These are phyloP conservation scores for Sapria himalayana DNA, from an alignment of 345 rosid species.

Conservation along the genomic window DNA sequence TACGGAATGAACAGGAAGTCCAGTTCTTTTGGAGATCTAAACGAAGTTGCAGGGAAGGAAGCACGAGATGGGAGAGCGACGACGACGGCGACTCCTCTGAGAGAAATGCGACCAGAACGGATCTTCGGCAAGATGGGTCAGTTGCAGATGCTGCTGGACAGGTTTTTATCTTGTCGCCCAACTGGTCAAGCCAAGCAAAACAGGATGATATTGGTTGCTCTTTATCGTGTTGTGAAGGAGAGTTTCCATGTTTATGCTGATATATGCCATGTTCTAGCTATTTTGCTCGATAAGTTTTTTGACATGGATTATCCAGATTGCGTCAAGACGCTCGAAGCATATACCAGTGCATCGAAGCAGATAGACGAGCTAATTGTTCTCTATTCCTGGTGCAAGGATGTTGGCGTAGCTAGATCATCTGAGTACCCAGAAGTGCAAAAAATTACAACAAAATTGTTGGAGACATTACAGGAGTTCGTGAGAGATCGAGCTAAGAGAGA, in stretches of 20 bases:
- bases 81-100: conserved; percentile 30
- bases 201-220: conserved; percentile 52
- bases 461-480: conserved; percentile 64
- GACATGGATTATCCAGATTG: conserved; percentile 68
- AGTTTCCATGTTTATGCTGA: conserved; percentile 74
- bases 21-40: conserved; percentile 63
- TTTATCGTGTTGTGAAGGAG: conserved; percentile 58
- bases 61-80: conserved; percentile 9
- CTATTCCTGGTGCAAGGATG: conserved; percentile 64
- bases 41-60: conserved; percentile 31
- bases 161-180: conserved; percentile 66
- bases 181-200: conserved; percentile 56
- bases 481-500: conserved; percentile 56
- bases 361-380: conserved; percentile 57
- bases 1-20: conserved; percentile 30
- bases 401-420: conserved; percentile 58
- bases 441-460: conserved; percentile 56
- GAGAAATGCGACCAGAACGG: conserved; percentile 61
- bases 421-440: conserved; percentile 93
- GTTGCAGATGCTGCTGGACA: conserved; percentile 63
- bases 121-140: conserved; percentile 71
- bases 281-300: conserved; percentile 65
- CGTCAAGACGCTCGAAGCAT: conserved; percentile 69
- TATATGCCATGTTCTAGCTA: conserved; percentile 56
- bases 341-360: conserved; percentile 51